Base-by-base conservation (phyloP, 371 early-diverging fungal genomes). In the Mucor circinelloides region DNA sequence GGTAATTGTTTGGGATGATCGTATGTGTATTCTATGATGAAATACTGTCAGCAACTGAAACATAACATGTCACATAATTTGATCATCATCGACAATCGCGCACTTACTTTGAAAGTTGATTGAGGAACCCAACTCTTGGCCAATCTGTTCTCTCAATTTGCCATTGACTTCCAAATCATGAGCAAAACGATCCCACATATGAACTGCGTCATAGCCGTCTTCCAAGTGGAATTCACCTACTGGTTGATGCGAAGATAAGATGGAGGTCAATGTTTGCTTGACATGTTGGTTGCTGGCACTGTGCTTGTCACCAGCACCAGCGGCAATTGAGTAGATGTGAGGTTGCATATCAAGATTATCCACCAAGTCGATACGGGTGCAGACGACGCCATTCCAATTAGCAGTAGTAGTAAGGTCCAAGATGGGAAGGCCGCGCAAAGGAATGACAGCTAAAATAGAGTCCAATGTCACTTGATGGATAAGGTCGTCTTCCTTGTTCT, bases 1-100 rank as follows among this genome's bases (percentile, higher is more conserved):
- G 88, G 91, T 1, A 76, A 55, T 0, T 80, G 69, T 21, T 80
- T 81, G 46, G 82, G 85, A 64, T 83, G 70, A 57, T 76, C 76
- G 70, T 87, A 91, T 5, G 89, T 84, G 32, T 82, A 66, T n/a
- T 74, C 78, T 83, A 54, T 30, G 8, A 31, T 30, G 13, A 2
- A 17, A 56, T 56, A n/a, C 5, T 10, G 56, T 56, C 2, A 28
- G 15, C 27, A 21, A 8, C 46, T 46, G 46, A 46, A 46, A 46
- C 46, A 46, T 21, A 9, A 21, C 46, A 19, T 19, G 19, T 46
- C 21, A 46, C 23, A 27, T 52, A 25, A 52, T 52, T 12, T 27
- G 27, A 52, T 25, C 52, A 52, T 52, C 27, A 52, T 52, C 25
- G 27, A 13, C 13, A 13, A 25, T 27, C 23, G 5, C 23, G 25